A percentile compares a stretch with the other conserved stretches of the same genome.
phyloP scores from a whole-genome alignment of 768 basidiomycete genomes.

The Hypsizygus marmoreus region DNA sequence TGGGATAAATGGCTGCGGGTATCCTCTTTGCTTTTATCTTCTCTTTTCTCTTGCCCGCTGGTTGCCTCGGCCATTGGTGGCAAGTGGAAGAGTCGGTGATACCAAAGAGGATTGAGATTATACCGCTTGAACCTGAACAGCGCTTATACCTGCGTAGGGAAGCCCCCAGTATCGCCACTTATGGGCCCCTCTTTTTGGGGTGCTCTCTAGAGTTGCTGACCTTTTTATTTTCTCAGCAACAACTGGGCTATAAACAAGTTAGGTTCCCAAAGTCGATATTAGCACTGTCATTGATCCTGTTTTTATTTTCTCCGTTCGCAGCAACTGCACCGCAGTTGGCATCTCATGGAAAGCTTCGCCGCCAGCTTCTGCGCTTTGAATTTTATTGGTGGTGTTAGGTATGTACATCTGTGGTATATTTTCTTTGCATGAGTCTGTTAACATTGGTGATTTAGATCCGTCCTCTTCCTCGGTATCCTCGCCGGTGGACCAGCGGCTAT shows the following conservation, averaged over 20 bases:
- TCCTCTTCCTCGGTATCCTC: constrained; percentile 77
- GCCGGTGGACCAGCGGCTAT: constrained; percentile 88
- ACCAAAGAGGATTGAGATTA: constrained; percentile 84
- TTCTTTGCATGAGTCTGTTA: not conserved
- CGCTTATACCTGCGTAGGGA: constrained; percentile 98
- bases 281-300: constrained; percentile 11
- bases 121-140: constrained; percentile 98
- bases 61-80: constrained; percentile 17
- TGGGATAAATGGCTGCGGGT: constrained; percentile 85
- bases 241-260: constrained; percentile 82
- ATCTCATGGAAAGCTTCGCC: constrained; percentile 80
- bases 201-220: constrained; percentile 51
- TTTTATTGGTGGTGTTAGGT: constrained; percentile 89
- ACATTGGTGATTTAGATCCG: constrained; percentile 48
- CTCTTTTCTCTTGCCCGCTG: constrained; percentile 24
- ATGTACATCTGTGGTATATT: constrained; percentile 20
- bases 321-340: constrained; percentile 88
- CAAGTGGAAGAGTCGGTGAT: constrained; percentile 27
- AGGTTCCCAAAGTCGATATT: constrained; percentile 16
- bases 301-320: constrained; percentile 30
- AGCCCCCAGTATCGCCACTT: constrained; percentile 70
- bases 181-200: constrained; percentile 42
- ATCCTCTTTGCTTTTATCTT: constrained; percentile 53
- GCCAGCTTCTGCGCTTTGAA: constrained; percentile 89
- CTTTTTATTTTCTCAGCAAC: constrained; percentile 49